These are phyloP conservation scores for Amylostereum areolatum DNA, from an alignment of 1,284 basidiomycete genomes.

Conservation along the genomic window DNA sequence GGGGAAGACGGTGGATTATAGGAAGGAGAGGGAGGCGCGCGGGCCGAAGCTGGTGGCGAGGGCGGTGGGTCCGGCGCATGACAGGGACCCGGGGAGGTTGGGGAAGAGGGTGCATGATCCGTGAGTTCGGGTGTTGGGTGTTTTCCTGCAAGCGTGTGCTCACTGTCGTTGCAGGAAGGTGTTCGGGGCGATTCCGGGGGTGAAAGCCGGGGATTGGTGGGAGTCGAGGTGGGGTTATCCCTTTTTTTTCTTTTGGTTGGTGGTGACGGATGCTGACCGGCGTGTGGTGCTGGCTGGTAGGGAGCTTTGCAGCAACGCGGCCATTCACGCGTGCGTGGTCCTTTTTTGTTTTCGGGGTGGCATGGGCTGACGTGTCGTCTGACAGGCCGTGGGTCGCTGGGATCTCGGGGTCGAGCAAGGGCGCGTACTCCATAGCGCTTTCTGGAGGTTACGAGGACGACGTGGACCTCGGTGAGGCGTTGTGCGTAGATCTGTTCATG, in stretches of 20 bases:
- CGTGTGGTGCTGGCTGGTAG: too few relatives aligned
- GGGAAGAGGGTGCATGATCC: constrained; percentile 50
- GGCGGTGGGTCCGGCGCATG: constrained; percentile 14
- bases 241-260: background rate
- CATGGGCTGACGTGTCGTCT: constrained; percentile 16
- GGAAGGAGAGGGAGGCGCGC: constrained; percentile 19
- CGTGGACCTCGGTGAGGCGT: constrained; percentile 66
- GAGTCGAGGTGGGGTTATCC: constrained; percentile 39
- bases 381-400: constrained; percentile 69
- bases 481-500: background rate
- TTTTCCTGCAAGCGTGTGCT: background rate
- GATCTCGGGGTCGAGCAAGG: constrained; percentile 58
- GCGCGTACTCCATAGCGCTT: constrained; percentile 75
- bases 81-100: constrained; percentile 20
- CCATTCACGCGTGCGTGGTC: constrained; percentile 64
- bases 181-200: constrained; percentile 65
- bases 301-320: constrained; percentile 61
- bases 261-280: background rate
- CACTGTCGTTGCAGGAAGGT: constrained; percentile 25
- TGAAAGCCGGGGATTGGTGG: constrained; percentile 80
- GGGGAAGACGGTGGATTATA: constrained; percentile 54
- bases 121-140: constrained; percentile 36
- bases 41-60: constrained; percentile 13
- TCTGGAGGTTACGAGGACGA: constrained; percentile 86
- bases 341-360: constrained; percentile 2